Percentiles rank a stretch among this genome's conserved stretches.
Evolutionary conservation across 345 rosid species (phyloP).

Genomic region (Eucalyptus decipiens): DNA sequence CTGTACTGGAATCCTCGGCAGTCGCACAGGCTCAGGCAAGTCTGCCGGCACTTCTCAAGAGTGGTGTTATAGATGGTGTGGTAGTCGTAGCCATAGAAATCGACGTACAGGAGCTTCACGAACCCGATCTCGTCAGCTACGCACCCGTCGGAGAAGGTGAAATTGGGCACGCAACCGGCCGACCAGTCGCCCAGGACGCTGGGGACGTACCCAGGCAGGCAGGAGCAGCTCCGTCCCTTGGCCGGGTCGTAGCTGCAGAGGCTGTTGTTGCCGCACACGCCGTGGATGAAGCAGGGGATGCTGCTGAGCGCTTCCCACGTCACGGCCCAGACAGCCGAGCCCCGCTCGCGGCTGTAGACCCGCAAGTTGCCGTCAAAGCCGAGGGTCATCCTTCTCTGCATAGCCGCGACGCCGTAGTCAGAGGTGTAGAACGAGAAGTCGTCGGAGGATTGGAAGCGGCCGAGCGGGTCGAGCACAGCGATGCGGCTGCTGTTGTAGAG

Average conservation of each 20-base stretch:
- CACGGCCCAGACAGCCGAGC: constrained; percentile 2
- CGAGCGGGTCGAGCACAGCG: constrained; percentile 6
- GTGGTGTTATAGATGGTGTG: neutral
- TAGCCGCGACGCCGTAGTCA: constrained; percentile 4
- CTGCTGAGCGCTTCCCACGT: constrained; percentile 4
- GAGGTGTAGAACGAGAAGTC: neutral
- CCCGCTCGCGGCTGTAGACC: constrained; percentile 7
- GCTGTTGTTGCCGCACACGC: constrained; percentile 19
- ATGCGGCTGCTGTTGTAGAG: constrained; percentile 8
- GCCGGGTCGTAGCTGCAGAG: constrained; percentile 1
- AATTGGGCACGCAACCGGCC: constrained; percentile 10
- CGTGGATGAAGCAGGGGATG: constrained; percentile 6
- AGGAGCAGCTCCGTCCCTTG: constrained; percentile 13
- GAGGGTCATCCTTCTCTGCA: constrained; percentile 11
- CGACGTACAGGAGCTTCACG: neutral
- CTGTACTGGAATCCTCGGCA: constrained; percentile 12
- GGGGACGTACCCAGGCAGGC: constrained; percentile 14
- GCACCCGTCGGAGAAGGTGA: neutral
- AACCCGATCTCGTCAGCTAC: neutral
- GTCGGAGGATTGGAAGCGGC: constrained; percentile 11
- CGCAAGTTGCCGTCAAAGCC: constrained; percentile 26
- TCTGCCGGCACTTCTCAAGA: neutral
- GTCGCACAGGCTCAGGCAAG: neutral
- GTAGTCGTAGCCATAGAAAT: constrained; percentile 12
- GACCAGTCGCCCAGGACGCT: constrained; percentile 9